phyloP scores from a whole-genome alignment of 331 rosid genomes.

The Malus hybrid region DNA sequence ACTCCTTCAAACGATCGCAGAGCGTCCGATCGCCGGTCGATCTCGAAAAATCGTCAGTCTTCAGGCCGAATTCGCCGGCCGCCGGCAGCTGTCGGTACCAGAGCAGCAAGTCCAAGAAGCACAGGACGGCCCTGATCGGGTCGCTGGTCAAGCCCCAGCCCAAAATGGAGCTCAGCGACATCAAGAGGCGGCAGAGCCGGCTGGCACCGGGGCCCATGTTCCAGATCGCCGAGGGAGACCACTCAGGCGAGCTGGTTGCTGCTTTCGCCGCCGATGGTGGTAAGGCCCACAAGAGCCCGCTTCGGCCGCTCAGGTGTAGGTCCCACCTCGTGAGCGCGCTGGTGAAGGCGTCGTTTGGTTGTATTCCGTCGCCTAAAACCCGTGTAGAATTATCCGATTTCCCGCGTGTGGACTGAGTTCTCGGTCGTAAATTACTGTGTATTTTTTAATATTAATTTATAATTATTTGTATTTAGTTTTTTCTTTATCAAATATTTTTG shows the following conservation, averaged over 20 bases:
- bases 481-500: neutral
- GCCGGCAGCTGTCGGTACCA: neutral
- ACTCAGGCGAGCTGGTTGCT: neutral
- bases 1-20: constrained; percentile 9
- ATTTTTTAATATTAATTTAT: neutral
- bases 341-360: constrained; percentile 22
- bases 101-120: neutral
- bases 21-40: neutral
- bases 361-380: constrained; percentile 1
- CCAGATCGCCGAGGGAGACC: neutral
- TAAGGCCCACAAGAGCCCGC: neutral
- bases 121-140: constrained; percentile 3
- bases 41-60: neutral
- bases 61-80: neutral
- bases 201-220: constrained; percentile 12
- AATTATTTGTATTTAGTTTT: neutral
- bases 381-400: neutral
- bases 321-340: constrained; percentile 18
- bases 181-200: constrained; percentile 13
- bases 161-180: constrained; percentile 21
- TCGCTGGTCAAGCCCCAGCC: constrained; percentile 10
- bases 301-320: constrained; percentile 15
- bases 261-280: neutral
- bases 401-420: neutral
- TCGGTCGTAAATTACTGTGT: neutral